Evolutionary conservation across 805 yeast species (phyloP).

Genomic region (Candida boidinii): DNA sequence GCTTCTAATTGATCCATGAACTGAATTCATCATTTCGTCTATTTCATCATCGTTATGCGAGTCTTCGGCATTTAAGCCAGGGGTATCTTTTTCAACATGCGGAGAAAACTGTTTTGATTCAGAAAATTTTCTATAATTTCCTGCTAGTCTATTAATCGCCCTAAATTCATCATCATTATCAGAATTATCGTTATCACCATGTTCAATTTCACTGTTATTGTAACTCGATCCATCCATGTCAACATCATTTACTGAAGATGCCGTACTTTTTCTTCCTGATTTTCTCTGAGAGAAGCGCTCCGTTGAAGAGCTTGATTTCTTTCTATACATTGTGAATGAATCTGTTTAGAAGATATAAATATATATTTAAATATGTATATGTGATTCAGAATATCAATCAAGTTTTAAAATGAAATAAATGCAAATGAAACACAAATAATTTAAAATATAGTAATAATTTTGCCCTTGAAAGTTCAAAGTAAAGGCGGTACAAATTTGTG

Average conservation of each 20-base stretch:
- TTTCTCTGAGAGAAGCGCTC: slow-evolving; percentile 1
- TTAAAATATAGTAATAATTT: too few species aligned
- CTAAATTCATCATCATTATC: slow-evolving; percentile 21
- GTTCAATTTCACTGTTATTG: slow-evolving; percentile 1
- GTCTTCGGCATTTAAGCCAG: slow-evolving; percentile 4
- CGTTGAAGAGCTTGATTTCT: slow-evolving; percentile 2
- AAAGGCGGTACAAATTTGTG: too few species aligned
- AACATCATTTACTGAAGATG: slow-evolving; percentile 10
- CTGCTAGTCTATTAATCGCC: slow-evolving; percentile 30
- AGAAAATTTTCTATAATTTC: slow-evolving; percentile 28
- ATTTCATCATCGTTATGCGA: slow-evolving; percentile 14
- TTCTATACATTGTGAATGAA: slow-evolving; percentile 5
- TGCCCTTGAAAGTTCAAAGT: slow-evolving; percentile 1
- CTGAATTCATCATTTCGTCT: slow-evolving; percentile 15
- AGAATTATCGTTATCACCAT: slow-evolving; percentile 7
- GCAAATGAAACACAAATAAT: too few species aligned
- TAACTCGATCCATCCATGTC: slow-evolving; percentile 12
- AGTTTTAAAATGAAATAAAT: too few species aligned
- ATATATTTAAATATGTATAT: too few species aligned
- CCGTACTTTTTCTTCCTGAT: slow-evolving; percentile 4
- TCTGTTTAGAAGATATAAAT: too few species aligned
- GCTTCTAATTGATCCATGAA: slow-evolving; percentile 6
- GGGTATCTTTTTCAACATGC: slow-evolving; percentile 4
- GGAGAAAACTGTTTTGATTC: slow-evolving; percentile 13
- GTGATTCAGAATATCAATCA: too few species aligned